Percentiles rank a stretch among this genome's conserved stretches.
These are phyloP conservation scores for Coemansia sp. DNA, from an alignment of 192 early-diverging fungal genomes.

Conservation along the genomic window DNA sequence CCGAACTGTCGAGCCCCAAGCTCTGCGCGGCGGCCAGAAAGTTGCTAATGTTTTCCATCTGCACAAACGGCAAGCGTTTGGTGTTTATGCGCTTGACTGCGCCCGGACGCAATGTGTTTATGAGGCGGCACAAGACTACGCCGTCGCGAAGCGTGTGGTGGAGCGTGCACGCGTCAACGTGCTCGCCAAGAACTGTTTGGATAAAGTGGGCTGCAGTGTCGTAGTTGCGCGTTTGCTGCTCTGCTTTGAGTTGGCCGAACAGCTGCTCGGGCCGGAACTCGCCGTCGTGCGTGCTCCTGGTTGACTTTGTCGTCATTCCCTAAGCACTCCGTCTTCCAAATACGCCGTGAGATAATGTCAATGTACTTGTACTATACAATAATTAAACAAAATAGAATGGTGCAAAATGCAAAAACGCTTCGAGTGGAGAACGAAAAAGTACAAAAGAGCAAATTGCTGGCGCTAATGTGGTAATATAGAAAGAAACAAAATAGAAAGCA, in stretches of 20 bases:
- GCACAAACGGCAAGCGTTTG: conserved; percentile 71
- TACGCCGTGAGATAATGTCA: too few species aligned
- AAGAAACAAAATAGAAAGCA: neutral
- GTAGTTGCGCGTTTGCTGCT: conserved; percentile 62
- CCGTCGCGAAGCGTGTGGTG: conserved; percentile 70
- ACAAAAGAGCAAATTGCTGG: neutral
- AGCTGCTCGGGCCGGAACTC: conserved; percentile 56
- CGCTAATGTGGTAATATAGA: neutral
- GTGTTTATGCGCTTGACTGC: conserved; percentile 72
- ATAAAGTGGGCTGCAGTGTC: conserved; percentile 65
- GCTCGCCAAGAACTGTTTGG: conserved; percentile 58
- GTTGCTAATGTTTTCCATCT: conserved; percentile 85
- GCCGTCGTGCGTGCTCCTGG: conserved; percentile 9
- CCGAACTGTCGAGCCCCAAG: conserved; percentile 71
- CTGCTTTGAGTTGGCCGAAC: conserved; percentile 57
- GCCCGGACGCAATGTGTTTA: conserved; percentile 75
- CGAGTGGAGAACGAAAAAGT: neutral
- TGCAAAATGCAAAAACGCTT: neutral
- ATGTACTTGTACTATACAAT: neutral
- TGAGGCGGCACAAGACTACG: conserved; percentile 74
- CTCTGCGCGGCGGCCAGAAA: conserved; percentile 70
- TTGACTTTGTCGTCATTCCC: neutral
- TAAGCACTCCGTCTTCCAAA: neutral
- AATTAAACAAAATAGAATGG: conserved; percentile 1
- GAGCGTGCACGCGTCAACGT: conserved; percentile 60